Base-by-base conservation (phyloP, 495 filamentous ascomycete species). In the Glonium stellatum region DNA sequence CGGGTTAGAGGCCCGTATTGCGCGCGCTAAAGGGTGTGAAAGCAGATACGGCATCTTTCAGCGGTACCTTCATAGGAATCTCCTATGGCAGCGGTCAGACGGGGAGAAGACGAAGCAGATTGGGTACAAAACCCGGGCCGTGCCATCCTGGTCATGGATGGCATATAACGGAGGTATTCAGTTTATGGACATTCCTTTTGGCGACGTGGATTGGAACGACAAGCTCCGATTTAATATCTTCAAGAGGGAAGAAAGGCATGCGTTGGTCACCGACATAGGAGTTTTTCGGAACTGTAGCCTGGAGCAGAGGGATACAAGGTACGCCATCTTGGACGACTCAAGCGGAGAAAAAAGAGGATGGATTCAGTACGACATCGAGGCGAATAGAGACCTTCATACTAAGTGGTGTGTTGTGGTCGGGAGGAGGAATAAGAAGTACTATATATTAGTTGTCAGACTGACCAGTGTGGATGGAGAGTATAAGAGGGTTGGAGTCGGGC, bases 131-230 rank as follows among this genome's bases (percentile, higher is more conserved):
- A 10, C 5, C 36, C 41, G 18, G n/a, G n/a, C n/a, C 36, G 55
- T 58, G 42, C 55, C 55, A 35, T 58, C 55, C 50, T 58, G 55
- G 55, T 48, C 55, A 48, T 58, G 55, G 55, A 58, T 58, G 55
- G 55, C 55, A 58, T 58, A 50, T 50, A 58, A 44, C 50, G 55
- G 55, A 50, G 19, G 55, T 22, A 58, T 58, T 37, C 39, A 50
- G 37, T 50, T 58, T 27, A 12, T 58, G 42, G 55, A 58, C 18
- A 31, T 50, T 25, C 37, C 37, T 18, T 31, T 48, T 5, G 42
- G 42, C 42, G 15, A 11, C 34, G 55, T 58, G 47, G 55, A 58
- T 48, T 58, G 55, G 55, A 25, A 48, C 36, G 55, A 58, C 36
- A n/a, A 58, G 44, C 56, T 58, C 56, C 42, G 25, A 25, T 58